Percentiles rank a stretch among this genome's conserved stretches.
phyloP scores from a whole-genome alignment of 148 eudicot genomes.

The Fallopia convolvulus region DNA sequence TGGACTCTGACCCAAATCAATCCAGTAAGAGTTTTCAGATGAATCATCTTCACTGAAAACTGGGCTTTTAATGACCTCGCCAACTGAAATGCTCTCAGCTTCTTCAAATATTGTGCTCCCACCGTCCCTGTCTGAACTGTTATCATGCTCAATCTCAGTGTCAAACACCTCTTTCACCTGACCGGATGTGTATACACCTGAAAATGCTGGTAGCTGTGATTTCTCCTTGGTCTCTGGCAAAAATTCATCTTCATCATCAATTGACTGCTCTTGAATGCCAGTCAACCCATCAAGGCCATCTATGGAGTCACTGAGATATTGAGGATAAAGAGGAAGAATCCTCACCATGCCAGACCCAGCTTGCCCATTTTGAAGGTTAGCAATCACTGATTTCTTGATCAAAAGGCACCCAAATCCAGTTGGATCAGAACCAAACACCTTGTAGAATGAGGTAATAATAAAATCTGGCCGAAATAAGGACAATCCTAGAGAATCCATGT shows the following conservation, averaged over 20 bases:
- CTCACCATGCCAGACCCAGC: conserved; percentile 94
- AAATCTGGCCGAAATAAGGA: conserved; percentile 21
- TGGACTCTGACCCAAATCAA: conserved; percentile 94
- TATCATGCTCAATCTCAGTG: conserved; percentile 85
- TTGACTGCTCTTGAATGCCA: conserved; percentile 46
- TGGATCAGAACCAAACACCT: conserved; percentile 50
- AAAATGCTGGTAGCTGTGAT: conserved; percentile 80
- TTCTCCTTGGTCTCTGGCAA: conserved; percentile 46
- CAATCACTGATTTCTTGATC: conserved; percentile 84
- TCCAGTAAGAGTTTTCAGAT: conserved; percentile 91
- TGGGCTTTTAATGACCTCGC: conserved; percentile 94
- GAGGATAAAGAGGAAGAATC: conserved; percentile 79
- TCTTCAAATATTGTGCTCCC: conserved; percentile 92
- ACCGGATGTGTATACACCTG: conserved; percentile 82
- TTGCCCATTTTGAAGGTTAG: conserved; percentile 82
- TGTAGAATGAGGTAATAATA: conserved; percentile 20
- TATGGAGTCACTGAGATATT: conserved; percentile 71
- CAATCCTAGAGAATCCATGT: conserved; percentile 23
- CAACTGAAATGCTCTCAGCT: conserved; percentile 74
- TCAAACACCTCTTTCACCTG: conserved; percentile 95
- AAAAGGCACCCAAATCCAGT: conserved; percentile 98
- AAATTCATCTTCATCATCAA: conserved; percentile 43
- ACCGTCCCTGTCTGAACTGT: conserved; percentile 74
- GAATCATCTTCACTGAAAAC: conserved; percentile 97
- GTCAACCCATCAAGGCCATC: conserved; percentile 67